Base-by-base conservation (phyloP, 257 asterid genomes). In the Ilex asprella region DNA sequence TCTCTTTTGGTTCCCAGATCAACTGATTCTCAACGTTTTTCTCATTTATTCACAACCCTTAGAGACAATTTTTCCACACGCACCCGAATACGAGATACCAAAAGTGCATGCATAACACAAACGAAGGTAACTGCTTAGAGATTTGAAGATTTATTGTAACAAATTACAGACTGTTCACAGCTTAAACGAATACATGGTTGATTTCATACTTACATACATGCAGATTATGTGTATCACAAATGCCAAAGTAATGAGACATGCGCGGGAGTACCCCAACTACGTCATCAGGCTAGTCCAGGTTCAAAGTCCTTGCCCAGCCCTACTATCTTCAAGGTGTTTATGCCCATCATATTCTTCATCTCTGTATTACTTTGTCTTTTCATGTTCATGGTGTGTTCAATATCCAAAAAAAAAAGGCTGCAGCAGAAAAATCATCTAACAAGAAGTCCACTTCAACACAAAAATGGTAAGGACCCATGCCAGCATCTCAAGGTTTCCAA, bases 401-500 rank as follows among this genome's bases (percentile, higher is more conserved):
- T 12, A n/a, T 30, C 54, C 58, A 52, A 63, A 30, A 60, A 63
- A 41, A 30, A 62, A 21, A 21, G 41, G 41, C 49, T 50, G 62
- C 68, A 53, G 60, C 66, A 69, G 70, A 73, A 69, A 75, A 65
- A 30, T 65, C 67, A 61, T 44, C 67, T 58, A 31, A 64, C 76
- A 15, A 49, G 31, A 27, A 55, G 65, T 60, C 63, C 27, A 56
- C 67, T 50, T 64, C 62, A 56, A 51, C 39, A 58, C 39, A 43
- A 64, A 61, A 49, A 61, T 61, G 47, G 51, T 47, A 31, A 58
- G 58, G 73, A 41, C 47, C 16, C 6, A n/a, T 53, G 43, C 39
- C 60, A 61, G 51, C 5, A 21, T 32, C 60, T 83, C 74, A 90
- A 31, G 99, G 99, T 73, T 70, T 89, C 97, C 97, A 92, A 7